Base-by-base conservation (phyloP, 2,329 filamentous ascomycete species). In the Monosporascus sp. region DNA sequence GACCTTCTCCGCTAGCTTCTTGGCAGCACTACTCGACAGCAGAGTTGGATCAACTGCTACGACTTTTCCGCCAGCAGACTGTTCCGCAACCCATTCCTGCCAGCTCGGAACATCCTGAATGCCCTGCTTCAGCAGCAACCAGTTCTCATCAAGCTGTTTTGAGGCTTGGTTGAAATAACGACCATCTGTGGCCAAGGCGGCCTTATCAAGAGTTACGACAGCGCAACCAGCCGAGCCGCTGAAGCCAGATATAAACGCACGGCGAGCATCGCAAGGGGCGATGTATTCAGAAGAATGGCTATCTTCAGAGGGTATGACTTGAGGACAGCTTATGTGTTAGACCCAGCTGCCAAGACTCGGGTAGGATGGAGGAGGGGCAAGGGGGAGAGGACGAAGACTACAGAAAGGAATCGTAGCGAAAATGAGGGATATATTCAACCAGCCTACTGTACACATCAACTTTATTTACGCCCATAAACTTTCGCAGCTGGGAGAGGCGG, bases 261-360 rank as follows among this genome's bases (percentile, higher is more conserved):
- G 86, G 61, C 94, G 86, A 56, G 83, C 92, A 76, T 99, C 94
- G 69, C 91, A 96, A n/a, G 87, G 86, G 49, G 94, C 94, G 71
- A 97, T 97, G 73, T 99, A 99, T 76, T 99, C 94, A 61, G 93
- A 97, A 62, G 93, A 90, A 71, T 99, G 94, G 68, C 90, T 93
- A 71, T 99, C 94, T 81, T 97, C 94, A 36, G 93, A 97, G 1
- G 94, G 94, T 7, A 97, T 83, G 67, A 99, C 93, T 97, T 69
- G 52, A 17, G 24, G 43, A 58, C 50, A 56, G 52, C 47, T 54
- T 49, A 51, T 31, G 24, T 46, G 24, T 46, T 46, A 52, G 38
- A 40, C 59, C 67, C 55, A 68, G 62, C 55, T 54, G 54, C 47
- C 27, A 51, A 50, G 36, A 40, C 48, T 47, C 51, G 24, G 24